Percentiles rank a stretch among this genome's conserved stretches.
phyloP scores from a whole-genome alignment of 2,329 filamentous ascomycete species.

The Alternaria longipes region DNA sequence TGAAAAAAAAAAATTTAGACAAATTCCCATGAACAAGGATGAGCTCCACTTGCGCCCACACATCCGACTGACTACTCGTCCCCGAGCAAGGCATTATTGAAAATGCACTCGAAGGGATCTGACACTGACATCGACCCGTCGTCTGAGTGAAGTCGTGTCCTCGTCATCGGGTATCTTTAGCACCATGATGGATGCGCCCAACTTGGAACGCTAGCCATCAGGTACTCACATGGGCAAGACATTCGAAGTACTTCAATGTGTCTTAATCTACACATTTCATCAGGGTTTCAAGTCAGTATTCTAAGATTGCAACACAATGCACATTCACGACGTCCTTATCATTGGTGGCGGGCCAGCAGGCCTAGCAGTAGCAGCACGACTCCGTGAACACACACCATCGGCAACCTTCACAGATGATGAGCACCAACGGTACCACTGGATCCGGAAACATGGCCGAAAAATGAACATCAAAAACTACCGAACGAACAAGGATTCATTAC shows the following conservation, averaged over 20 bases:
- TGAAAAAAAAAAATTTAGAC: conserved; percentile 9
- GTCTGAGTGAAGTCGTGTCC: neutral
- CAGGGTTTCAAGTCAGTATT: neutral
- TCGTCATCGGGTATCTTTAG: conserved; percentile 13
- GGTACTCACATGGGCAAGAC: conserved; percentile 23
- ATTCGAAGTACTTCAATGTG: neutral
- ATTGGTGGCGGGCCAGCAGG: conserved; percentile 78
- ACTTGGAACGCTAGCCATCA: conserved; percentile 29
- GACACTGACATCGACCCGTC: neutral
- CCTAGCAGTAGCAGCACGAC: conserved; percentile 75
- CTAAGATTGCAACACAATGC: conserved; percentile 20
- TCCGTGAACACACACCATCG: conserved; percentile 76
- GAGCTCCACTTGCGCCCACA: conserved; percentile 9
- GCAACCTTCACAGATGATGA: conserved; percentile 86
- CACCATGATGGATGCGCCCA: conserved; percentile 35
- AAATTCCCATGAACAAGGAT: conserved; percentile 6
- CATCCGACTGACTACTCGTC: neutral
- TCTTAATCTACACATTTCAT: neutral
- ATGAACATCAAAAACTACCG: conserved; percentile 66
- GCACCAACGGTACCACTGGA: conserved; percentile 82
- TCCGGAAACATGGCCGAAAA: conserved; percentile 69
- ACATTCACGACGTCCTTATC: conserved; percentile 72
- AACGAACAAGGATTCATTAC: conserved; percentile 50
- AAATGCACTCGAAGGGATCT: neutral
- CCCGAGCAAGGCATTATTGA: neutral